phyloP scores from a whole-genome alignment of 257 asterid species.

The Scutellaria baicalensis region DNA sequence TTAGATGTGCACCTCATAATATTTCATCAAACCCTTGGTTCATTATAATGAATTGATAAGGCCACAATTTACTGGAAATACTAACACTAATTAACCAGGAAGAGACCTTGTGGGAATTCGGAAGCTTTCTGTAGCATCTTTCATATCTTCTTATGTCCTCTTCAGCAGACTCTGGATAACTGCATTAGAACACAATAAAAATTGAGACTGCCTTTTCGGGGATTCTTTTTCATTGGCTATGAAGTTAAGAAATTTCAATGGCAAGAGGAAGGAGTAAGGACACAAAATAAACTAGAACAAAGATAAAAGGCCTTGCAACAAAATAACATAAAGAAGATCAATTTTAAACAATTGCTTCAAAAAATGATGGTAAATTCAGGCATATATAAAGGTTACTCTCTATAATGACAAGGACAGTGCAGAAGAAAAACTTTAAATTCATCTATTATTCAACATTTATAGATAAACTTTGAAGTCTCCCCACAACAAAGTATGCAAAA shows the following conservation, averaged over 20 bases:
- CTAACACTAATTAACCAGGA: conserved; percentile 11
- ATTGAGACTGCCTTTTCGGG: neutral
- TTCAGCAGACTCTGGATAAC: conserved; percentile 95
- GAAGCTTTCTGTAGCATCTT: conserved; percentile 63
- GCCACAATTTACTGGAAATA: neutral
- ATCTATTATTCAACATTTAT: neutral
- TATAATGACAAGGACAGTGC: neutral
- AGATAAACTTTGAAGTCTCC: neutral
- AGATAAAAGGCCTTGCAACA: neutral
- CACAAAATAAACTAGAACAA: neutral
- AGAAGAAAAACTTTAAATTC: neutral
- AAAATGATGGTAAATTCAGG: neutral
- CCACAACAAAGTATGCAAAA: neutral
- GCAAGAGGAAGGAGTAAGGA: neutral
- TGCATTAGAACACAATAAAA: conserved; percentile 25
- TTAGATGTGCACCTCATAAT: neutral
- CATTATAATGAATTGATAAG: conserved; percentile 4
- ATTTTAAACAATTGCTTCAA: neutral
- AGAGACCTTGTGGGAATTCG: conserved; percentile 70
- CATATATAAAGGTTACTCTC: neutral
- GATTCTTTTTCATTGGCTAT: neutral
- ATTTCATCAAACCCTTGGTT: neutral
- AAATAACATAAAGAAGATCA: neutral
- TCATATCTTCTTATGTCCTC: conserved; percentile 83
- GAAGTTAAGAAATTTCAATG: neutral